These are phyloP conservation scores for Venturia pyrina DNA, from an alignment of 2,329 filamentous ascomycete species.

Conservation along the genomic window DNA sequence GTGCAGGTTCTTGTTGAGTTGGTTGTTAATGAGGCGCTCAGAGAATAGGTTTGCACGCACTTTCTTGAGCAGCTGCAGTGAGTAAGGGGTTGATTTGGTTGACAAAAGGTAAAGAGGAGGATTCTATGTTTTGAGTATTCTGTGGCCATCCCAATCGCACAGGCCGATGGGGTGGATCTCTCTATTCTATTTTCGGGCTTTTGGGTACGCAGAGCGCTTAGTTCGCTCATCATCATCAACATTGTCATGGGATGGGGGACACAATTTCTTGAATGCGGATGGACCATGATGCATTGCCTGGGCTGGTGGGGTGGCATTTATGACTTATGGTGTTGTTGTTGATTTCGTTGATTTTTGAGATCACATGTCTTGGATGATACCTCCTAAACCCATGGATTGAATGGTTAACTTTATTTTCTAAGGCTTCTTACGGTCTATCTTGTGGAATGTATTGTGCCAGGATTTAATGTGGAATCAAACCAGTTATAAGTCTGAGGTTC, in stretches of 20 bases:
- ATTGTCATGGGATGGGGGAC: neutral
- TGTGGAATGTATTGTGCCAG: no score
- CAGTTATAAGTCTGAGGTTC: no score
- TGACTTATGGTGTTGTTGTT: neutral
- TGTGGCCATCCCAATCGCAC: neutral
- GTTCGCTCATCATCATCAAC: neutral
- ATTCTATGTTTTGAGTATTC: neutral
- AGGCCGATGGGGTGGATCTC: neutral
- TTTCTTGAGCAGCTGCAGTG: neutral
- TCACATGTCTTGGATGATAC: neutral
- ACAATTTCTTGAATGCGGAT: neutral
- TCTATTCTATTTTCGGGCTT: neutral
- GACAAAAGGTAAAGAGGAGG: neutral
- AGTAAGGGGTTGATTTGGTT: no score
- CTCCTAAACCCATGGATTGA: neutral
- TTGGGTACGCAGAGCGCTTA: neutral
- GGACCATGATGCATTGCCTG: neutral
- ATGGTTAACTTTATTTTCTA: neutral
- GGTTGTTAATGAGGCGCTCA: slow-evolving; percentile 80
- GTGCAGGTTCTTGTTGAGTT: slow-evolving; percentile 87
- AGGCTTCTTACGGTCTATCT: no score
- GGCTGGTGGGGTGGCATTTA: neutral
- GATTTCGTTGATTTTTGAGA: neutral
- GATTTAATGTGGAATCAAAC: no score
- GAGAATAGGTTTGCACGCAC: slow-evolving; percentile 28